Evolutionary conservation across 805 yeast genomes (phyloP).

Genomic region (Hyphopichia homilentoma): DNA sequence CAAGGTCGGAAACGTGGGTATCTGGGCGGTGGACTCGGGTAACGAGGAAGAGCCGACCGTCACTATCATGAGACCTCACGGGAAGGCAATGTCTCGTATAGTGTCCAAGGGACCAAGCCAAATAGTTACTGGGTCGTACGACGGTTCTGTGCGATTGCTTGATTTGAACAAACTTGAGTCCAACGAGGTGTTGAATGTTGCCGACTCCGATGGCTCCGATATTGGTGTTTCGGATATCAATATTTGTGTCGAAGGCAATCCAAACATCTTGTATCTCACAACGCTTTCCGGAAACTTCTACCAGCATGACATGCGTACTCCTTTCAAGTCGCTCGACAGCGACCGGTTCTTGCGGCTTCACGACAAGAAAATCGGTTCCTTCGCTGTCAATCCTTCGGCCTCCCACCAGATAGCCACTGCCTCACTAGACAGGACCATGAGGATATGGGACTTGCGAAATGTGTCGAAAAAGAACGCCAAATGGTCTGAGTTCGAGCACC

Average conservation of each 20-base stretch:
- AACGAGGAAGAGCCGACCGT: slow-evolving; percentile 47
- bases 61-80: slow-evolving; percentile 68
- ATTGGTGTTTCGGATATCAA: slow-evolving; percentile 75
- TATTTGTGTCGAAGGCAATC: slow-evolving; percentile 41
- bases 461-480: slow-evolving; percentile 30
- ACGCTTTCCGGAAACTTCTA: slow-evolving; percentile 81
- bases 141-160: slow-evolving; percentile 75
- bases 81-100: slow-evolving; percentile 66
- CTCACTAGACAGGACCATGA: slow-evolving; percentile 79
- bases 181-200: slow-evolving; percentile 41
- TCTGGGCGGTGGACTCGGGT: slow-evolving; percentile 71
- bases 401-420: slow-evolving; percentile 76
- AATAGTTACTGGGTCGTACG: slow-evolving; percentile 74
- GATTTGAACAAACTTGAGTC: slow-evolving; percentile 63
- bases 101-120: slow-evolving; percentile 49
- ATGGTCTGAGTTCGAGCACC: slow-evolving; percentile 58
- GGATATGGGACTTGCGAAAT: slow-evolving; percentile 82
- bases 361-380: slow-evolving; percentile 91
- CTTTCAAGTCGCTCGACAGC: slow-evolving; percentile 21
- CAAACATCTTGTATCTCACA: slow-evolving; percentile 62
- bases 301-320: slow-evolving; percentile 61
- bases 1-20: slow-evolving; percentile 78
- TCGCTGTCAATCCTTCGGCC: slow-evolving; percentile 68
- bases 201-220: slow-evolving; percentile 51
- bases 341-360: slow-evolving; percentile 56